Conservation (phyloP, 176 grass and related monocot genomes). For the Canna indica region DNA sequence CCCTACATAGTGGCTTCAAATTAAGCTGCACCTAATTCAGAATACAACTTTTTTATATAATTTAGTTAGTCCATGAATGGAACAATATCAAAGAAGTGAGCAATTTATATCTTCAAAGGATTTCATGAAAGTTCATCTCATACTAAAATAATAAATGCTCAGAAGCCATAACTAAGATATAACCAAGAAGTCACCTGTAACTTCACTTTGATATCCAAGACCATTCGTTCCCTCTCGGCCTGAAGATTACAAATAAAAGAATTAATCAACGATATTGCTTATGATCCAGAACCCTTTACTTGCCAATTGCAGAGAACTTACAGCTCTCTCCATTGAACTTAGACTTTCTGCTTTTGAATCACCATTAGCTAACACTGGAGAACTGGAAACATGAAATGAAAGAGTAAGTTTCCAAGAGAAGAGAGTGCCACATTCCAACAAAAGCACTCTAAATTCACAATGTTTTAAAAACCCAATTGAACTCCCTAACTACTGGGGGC, state of each 20-base stretch:
- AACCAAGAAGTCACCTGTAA: slow-evolving; percentile 60
- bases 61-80: neutral
- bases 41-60: neutral
- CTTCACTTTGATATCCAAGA: slow-evolving; percentile 99
- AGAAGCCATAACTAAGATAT: neutral
- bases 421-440: slow-evolving; percentile 8
- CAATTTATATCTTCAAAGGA: neutral
- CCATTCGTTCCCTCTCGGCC: slow-evolving; percentile 96
- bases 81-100: neutral
- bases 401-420: slow-evolving; percentile 9
- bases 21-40: neutral
- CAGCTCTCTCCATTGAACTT: slow-evolving; percentile 92
- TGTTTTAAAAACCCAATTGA: no score
- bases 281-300: neutral
- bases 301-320: slow-evolving; percentile 32
- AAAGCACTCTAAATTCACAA: neutral
- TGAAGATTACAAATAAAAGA: slow-evolving; percentile 31
- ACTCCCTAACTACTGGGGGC: no score
- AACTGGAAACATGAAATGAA: slow-evolving; percentile 45
- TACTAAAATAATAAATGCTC: neutral
- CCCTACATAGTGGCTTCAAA: neutral
- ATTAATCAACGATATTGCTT: slow-evolving; percentile 7
- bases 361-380: slow-evolving; percentile 36
- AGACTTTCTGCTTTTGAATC: slow-evolving; percentile 81
- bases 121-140: neutral